Evolutionary conservation across 176 grass and related monocot species (phyloP), one percentile per base, ranked within the genome.

Genomic region (Thinopyrum elongatum): DNA sequence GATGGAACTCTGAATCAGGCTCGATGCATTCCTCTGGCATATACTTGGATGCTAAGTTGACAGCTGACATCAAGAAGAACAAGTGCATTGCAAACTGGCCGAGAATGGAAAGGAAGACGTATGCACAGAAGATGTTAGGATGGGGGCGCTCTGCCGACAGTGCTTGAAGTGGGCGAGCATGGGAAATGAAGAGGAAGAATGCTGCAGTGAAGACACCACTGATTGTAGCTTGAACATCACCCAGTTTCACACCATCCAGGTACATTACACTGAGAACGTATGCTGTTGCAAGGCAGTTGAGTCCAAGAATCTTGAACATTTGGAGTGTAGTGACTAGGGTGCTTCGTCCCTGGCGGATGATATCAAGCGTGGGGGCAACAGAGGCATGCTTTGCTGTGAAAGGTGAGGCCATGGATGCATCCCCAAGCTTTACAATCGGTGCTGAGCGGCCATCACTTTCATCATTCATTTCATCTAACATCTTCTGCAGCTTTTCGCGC

Each of bases 261-360:
- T 99, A 91, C 94, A 99, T 99, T 65, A 99, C 97, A 78, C 97
- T 99, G 27, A 99, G 90, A 77, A 99, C 97, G 27, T 94, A 99
- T 68, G 97, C 97, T 34, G 97, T 96, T 44, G 97, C 94, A 75
- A 99, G 92, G 77, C 97, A 99, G 79, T 99, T 99, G 49, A 99
- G 94, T 49, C 97, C 97, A 87, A 99, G 94, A 91, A 99, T 99
- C 90, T 99, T 99, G 80, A 99, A 99, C 97, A 99, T 99, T 86
- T 99, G 97, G 87, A 99, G 97, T 14, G 94, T 99, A 13, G 97
- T 99, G 31, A 99, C 97, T 65, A 99, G 86, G 19, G 97, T 96
- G 87, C 97, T 99, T 79, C 97, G 78, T 11, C 94, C 97, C 80
- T 99, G 97, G 49, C 92, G 94, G 85, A 99, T 96, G 82, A 99